phyloP scores from a whole-genome alignment of 345 rosid genomes.

The Camelina sativa region DNA sequence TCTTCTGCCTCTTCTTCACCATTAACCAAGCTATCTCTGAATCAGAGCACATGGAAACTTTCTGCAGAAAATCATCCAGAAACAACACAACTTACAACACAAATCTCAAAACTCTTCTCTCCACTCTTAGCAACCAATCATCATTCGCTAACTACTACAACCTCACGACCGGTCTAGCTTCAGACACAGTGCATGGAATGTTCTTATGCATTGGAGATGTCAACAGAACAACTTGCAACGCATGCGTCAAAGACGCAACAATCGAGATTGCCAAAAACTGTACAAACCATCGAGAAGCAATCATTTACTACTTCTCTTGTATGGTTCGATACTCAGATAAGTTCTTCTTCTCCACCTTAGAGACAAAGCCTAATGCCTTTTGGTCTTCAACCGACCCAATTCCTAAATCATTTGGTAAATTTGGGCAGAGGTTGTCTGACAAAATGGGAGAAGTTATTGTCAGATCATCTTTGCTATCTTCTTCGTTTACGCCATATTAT shows the following conservation, averaged over 20 bases:
- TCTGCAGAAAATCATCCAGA: conserved; percentile 20
- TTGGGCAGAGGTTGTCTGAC: conserved; percentile 12
- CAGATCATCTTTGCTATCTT: conserved; percentile 2
- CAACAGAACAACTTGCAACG: conserved; percentile 36
- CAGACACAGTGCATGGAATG: conserved; percentile 39
- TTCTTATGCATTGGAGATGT: conserved; percentile 50
- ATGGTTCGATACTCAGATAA: conserved; percentile 48
- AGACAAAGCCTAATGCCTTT: not conserved
- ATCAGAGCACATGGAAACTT: conserved; percentile 22
- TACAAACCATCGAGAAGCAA: conserved; percentile 33
- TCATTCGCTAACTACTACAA: conserved; percentile 28
- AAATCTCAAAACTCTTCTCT: conserved; percentile 36
- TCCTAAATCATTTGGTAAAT: conserved; percentile 13
- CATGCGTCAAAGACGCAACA: conserved; percentile 42
- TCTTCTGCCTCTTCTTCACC: conserved; percentile 28
- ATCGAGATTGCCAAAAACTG: conserved; percentile 25
- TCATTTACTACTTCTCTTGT: conserved; percentile 49
- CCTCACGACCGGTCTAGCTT: conserved; percentile 31
- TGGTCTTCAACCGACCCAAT: not conserved
- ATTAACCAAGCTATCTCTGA: conserved; percentile 10
- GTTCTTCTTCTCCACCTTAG: conserved; percentile 20
- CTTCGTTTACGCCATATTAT: conserved; percentile 18
- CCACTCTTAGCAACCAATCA: conserved; percentile 28
- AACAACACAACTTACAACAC: conserved; percentile 29
- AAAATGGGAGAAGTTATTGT: conserved; percentile 37